Conservation (phyloP, 495 filamentous ascomycete genomes). For the Podospora appendiculata region DNA sequence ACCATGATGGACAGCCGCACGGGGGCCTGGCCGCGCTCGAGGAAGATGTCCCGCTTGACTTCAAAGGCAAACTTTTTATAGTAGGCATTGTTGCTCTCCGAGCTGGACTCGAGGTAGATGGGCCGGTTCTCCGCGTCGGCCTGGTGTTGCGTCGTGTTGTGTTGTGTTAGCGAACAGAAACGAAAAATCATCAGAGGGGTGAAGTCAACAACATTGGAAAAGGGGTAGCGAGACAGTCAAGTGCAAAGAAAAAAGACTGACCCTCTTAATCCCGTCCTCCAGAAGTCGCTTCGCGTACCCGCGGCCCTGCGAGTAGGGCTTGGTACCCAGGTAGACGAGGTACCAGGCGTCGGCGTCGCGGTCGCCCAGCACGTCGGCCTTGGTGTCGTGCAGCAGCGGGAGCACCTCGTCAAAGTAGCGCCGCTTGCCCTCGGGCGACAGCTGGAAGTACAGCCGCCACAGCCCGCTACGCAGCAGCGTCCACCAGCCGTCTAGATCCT, state of each 20-base stretch:
- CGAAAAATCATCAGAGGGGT: not conserved
- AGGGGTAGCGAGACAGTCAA: too few relatives aligned
- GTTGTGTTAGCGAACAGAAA: not conserved
- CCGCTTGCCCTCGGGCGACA: conserved; percentile 57
- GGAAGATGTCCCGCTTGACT: conserved; percentile 46
- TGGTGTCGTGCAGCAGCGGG: conserved; percentile 66
- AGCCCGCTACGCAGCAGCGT: conserved; percentile 64
- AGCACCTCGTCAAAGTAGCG: conserved; percentile 73
- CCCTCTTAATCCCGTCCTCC: conserved; percentile 54
- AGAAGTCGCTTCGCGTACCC: conserved; percentile 65
- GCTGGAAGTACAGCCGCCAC: conserved; percentile 64
- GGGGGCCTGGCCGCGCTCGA: conserved; percentile 51
- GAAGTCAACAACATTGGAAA: not conserved
- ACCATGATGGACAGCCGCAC: conserved; percentile 72
- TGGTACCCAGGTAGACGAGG: conserved; percentile 72
- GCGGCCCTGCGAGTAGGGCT: conserved; percentile 53
- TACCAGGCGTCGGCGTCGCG: conserved; percentile 61
- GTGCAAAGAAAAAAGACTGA: conserved; percentile 27
- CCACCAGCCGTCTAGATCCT: conserved; percentile 61
- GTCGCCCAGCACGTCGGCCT: conserved; percentile 54
- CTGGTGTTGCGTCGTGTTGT: conserved; percentile 25
- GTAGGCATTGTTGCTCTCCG: conserved; percentile 54
- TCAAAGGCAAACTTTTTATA: conserved; percentile 68
- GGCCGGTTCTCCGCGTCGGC: conserved; percentile 55
- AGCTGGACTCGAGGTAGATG: conserved; percentile 71